Evolutionary conservation across 257 asterid species (phyloP).

Genomic region (Rubia yunnanensis): DNA sequence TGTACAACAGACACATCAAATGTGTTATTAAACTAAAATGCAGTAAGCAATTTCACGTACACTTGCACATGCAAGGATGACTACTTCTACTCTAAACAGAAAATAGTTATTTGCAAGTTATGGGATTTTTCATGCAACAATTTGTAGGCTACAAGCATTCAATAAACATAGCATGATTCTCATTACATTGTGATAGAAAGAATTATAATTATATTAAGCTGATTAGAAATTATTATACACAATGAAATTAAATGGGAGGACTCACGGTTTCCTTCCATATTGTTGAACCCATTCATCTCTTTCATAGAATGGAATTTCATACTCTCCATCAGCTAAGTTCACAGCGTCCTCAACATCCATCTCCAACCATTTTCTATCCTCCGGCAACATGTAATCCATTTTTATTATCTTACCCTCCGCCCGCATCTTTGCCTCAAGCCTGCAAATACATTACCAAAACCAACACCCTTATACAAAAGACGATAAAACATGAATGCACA

Average conservation of each 20-base stretch:
- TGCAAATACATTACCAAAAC: conserved; percentile 17
- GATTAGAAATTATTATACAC: not conserved
- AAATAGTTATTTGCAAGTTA: not conserved
- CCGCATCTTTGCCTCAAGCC: conserved; percentile 93
- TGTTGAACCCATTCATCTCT: conserved; percentile 63
- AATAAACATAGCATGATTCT: not conserved
- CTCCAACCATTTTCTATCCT: conserved; percentile 94
- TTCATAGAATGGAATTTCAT: conserved; percentile 80
- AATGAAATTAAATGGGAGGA: conserved; percentile 10
- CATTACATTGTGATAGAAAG: not conserved
- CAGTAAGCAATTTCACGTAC: not conserved
- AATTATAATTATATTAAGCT: not conserved
- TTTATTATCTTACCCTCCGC: conserved; percentile 77
- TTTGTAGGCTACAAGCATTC: not conserved
- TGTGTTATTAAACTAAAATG: not conserved
- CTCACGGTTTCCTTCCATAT: conserved; percentile 84
- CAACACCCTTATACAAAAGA: conserved; percentile 1
- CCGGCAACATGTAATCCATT: conserved; percentile 87
- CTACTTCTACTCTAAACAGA: not conserved
- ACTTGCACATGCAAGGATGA: not conserved
- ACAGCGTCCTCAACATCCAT: conserved; percentile 90
- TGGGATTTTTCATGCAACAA: not conserved
- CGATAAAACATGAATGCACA: conserved; percentile 7
- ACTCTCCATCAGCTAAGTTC: conserved; percentile 40
- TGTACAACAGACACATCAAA: no score